phyloP scores from a whole-genome alignment of 2,329 filamentous ascomycete species.

The Raffaelea arxii region DNA sequence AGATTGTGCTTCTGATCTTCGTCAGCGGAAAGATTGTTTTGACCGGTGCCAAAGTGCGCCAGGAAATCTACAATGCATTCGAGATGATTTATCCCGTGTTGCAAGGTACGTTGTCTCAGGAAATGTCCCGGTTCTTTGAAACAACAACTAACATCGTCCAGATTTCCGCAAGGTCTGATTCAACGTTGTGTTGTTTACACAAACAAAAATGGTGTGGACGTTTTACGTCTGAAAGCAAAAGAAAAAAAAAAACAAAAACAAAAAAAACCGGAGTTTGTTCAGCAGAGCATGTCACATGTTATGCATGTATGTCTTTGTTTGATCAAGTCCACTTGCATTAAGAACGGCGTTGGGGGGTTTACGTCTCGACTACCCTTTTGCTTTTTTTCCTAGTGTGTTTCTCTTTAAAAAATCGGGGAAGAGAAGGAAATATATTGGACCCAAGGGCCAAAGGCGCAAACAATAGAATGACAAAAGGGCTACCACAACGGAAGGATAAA shows the following conservation, averaged over 20 bases:
- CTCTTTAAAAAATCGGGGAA: background rate
- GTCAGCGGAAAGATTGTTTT: conserved; percentile 97
- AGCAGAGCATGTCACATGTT: too few relatives aligned
- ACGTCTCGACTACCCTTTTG: background rate
- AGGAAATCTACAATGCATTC: conserved; percentile 96
- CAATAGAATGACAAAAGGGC: conserved; percentile 5
- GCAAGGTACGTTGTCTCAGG: conserved; percentile 52
- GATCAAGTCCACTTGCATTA: too few relatives aligned
- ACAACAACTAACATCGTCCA: conserved; percentile 18
- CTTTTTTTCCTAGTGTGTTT: background rate
- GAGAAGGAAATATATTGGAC: conserved; percentile 6
- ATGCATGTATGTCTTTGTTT: too few relatives aligned
- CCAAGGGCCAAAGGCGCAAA: conserved; percentile 4
- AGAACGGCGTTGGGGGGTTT: background rate
- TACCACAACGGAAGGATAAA: background rate
- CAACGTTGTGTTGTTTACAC: background rate
- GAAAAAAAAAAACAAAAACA: too few relatives aligned
- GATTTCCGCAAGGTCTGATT: conserved; percentile 50
- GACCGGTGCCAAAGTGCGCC: conserved; percentile 93
- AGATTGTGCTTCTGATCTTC: conserved; percentile 97
- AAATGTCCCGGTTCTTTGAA: too few relatives aligned
- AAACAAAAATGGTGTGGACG: too few relatives aligned
- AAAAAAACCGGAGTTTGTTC: too few relatives aligned
- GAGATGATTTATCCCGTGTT: conserved; percentile 96
- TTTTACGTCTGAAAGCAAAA: too few relatives aligned